Evolutionary conservation across 768 basidiomycete species (phyloP).

Genomic region (Botryobasidium botryosum): DNA sequence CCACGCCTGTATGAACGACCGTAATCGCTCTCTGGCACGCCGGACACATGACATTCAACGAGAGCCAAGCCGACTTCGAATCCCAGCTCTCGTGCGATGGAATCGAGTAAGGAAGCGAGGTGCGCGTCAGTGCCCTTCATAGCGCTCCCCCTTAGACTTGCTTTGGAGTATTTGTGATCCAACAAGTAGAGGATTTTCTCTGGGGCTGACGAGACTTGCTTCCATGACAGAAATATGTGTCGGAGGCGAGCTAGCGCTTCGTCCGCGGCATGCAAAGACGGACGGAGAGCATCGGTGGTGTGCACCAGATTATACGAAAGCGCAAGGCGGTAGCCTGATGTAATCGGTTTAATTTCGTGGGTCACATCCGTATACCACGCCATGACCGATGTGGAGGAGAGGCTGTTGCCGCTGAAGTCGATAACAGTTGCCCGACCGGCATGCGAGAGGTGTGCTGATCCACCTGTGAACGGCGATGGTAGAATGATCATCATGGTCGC

Average conservation of each 20-base stretch:
- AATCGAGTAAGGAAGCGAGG: not conserved
- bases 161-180: constrained; percentile 1
- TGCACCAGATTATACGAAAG: constrained; percentile 33
- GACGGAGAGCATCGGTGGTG: no score
- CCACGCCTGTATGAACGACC: not conserved
- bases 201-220: constrained; percentile 6
- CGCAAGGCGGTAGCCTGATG: constrained; percentile 32
- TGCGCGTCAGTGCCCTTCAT: not conserved
- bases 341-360: constrained; percentile 34
- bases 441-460: constrained; percentile 29
- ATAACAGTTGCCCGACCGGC: constrained; percentile 20
- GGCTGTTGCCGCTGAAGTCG: constrained; percentile 22
- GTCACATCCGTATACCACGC: constrained; percentile 39
- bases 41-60: constrained; percentile 17
- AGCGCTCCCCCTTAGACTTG: not conserved
- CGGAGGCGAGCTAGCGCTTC: constrained; percentile 15
- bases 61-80: constrained; percentile 6
- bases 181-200: not conserved
- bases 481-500: constrained; percentile 33
- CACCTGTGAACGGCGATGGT: constrained; percentile 31
- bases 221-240: constrained; percentile 26
- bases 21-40: not conserved
- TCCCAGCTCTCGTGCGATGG: not conserved
- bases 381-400: constrained; percentile 23
- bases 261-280: constrained; percentile 11